A percentile compares a stretch with the other conserved stretches of the same genome.
phyloP scores from a whole-genome alignment of 257 asterid species.

The Cinchona pubescens region DNA sequence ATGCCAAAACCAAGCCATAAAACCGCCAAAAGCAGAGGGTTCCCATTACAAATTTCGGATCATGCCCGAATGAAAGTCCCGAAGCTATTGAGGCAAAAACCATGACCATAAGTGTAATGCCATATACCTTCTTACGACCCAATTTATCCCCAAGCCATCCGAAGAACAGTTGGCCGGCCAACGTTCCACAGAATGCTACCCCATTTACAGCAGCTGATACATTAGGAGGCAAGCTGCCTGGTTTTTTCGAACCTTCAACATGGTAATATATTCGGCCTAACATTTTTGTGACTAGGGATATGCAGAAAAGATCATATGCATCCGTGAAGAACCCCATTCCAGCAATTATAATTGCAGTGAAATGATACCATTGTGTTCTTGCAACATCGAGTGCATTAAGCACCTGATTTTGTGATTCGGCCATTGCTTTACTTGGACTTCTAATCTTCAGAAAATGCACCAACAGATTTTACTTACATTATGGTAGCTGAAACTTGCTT shows the following conservation, averaged over 20 bases:
- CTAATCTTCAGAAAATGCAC: neutral
- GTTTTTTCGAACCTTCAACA: constrained; percentile 41
- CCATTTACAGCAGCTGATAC: constrained; percentile 59
- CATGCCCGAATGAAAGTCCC: constrained; percentile 49
- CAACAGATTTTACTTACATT: neutral
- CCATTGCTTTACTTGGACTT: neutral
- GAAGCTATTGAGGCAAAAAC: constrained; percentile 47
- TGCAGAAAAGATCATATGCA: constrained; percentile 63
- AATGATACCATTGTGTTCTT: constrained; percentile 63
- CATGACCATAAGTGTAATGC: constrained; percentile 57
- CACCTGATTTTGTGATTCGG: constrained; percentile 34
- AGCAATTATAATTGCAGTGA: constrained; percentile 57
- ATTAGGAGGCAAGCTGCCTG: constrained; percentile 56
- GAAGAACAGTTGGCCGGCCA: constrained; percentile 59
- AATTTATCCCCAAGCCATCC: constrained; percentile 64
- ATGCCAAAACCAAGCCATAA: constrained; percentile 69
- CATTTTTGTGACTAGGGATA: constrained; percentile 61
- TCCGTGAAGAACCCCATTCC: constrained; percentile 76
- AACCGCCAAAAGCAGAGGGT: constrained; percentile 62
- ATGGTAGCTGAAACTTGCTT: neutral
- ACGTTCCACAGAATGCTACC: constrained; percentile 56
- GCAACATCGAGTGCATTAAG: constrained; percentile 53
- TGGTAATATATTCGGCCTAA: constrained; percentile 64
- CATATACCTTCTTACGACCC: constrained; percentile 57
- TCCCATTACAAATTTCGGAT: constrained; percentile 38